Evolutionary conservation across 805 yeast species (phyloP).

Genomic region (Candida methanosorbosa): DNA sequence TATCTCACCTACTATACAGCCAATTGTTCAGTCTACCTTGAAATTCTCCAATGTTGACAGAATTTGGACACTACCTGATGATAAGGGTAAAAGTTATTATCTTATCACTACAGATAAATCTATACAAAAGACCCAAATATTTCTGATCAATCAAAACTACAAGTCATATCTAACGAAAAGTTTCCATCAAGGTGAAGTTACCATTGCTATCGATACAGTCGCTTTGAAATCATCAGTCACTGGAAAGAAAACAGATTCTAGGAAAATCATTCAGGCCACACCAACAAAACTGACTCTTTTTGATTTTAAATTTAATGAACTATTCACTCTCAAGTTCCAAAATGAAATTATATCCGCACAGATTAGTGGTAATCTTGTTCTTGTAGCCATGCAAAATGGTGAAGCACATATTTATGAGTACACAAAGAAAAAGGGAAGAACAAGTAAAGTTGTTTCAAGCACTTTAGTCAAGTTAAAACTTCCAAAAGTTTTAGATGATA

Average conservation of each 20-base stretch:
- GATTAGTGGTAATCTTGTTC: slow-evolving; percentile 52
- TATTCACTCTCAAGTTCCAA: slow-evolving; percentile 43
- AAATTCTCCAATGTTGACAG: slow-evolving; percentile 65
- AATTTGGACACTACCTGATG: slow-evolving; percentile 57
- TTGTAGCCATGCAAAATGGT: slow-evolving; percentile 61
- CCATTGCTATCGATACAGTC: slow-evolving; percentile 59
- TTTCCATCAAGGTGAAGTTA: slow-evolving; percentile 53
- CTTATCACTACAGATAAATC: slow-evolving; percentile 64
- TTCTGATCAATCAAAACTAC: slow-evolving; percentile 53
- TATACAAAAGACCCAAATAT: slow-evolving; percentile 58
- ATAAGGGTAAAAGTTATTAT: slow-evolving; percentile 35
- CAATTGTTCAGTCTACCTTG: slow-evolving; percentile 56
- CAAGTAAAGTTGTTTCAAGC: too few species aligned
- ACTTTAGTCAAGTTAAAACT: slow-evolving; percentile 20
- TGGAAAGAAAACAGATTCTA: slow-evolving; percentile 27
- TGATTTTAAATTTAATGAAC: slow-evolving; percentile 48
- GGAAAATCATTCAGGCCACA: slow-evolving; percentile 67
- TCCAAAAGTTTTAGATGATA: slow-evolving; percentile 24
- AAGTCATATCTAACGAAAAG: slow-evolving; percentile 52
- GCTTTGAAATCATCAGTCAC: slow-evolving; percentile 2
- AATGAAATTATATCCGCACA: slow-evolving; percentile 58
- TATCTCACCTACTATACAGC: slow-evolving; percentile 61
- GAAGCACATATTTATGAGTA: slow-evolving; percentile 53
- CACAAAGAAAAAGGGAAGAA: slow-evolving; percentile 1
- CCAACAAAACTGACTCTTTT: slow-evolving; percentile 55